phyloP scores from a whole-genome alignment of 2,329 filamentous ascomycete genomes.

The Parastagonospora avenae region DNA sequence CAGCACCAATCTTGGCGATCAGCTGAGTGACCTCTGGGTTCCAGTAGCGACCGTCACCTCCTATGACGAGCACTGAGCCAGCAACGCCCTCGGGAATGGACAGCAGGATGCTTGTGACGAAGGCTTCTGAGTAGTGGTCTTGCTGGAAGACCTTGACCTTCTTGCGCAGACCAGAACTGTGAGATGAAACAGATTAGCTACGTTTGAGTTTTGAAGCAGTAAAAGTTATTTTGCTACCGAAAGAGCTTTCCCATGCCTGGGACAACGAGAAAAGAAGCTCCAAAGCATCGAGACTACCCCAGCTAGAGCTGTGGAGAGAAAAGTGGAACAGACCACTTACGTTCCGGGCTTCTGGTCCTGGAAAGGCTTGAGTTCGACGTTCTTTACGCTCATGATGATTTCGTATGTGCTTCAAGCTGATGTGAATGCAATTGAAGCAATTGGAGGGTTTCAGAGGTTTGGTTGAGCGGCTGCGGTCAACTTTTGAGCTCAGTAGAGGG shows the following conservation, averaged over 20 bases:
- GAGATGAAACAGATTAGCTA: slow-evolving; percentile 22
- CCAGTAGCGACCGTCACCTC: slow-evolving; percentile 95
- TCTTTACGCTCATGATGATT: slow-evolving; percentile 69
- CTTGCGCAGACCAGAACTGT: slow-evolving; percentile 96
- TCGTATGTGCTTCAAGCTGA: slow-evolving; percentile 24
- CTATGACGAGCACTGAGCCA: slow-evolving; percentile 90
- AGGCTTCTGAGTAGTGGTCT: slow-evolving; percentile 93
- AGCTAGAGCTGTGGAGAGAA: background rate
- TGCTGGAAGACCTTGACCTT: slow-evolving; percentile 98
- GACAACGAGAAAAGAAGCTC: no score
- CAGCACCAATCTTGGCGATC: slow-evolving; percentile 95
- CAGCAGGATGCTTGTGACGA: slow-evolving; percentile 89
- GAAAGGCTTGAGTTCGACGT: slow-evolving; percentile 83
- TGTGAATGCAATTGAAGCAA: slow-evolving; percentile 26
- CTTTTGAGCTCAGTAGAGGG: slow-evolving; percentile 37
- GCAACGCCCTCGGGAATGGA: slow-evolving; percentile 94
- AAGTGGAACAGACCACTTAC: slow-evolving; percentile 64
- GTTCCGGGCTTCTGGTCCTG: slow-evolving; percentile 98
- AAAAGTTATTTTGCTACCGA: background rate
- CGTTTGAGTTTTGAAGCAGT: background rate
- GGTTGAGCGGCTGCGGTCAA: slow-evolving; percentile 25
- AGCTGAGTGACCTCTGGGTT: slow-evolving; percentile 96
- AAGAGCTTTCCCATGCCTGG: no score
- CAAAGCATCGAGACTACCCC: background rate
- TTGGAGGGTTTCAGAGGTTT: slow-evolving; percentile 11